A percentile compares a stretch with the other conserved stretches of the same genome.
Conservation (phyloP, 1,284 basidiomycete genomes). For the Ganoderma meredithae region DNA sequence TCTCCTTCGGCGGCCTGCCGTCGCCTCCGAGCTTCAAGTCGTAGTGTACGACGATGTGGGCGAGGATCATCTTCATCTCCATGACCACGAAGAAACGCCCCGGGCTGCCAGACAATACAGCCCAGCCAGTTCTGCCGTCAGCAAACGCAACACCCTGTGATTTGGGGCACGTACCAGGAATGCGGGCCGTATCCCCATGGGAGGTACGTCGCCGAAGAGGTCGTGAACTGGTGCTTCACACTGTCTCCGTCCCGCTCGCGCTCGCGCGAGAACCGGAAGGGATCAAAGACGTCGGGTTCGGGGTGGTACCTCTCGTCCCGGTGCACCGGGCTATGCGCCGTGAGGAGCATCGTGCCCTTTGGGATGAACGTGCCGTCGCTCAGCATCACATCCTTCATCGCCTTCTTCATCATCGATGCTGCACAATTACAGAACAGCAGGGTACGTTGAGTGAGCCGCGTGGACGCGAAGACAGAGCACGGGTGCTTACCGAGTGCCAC, state of each 20-base stretch:
- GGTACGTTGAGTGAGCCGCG: too few species aligned
- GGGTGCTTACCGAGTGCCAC: conserved; percentile 31
- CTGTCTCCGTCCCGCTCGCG: conserved; percentile 33
- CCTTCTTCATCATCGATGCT: conserved; percentile 28
- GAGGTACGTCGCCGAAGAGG: conserved; percentile 38
- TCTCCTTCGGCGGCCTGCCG: neutral
- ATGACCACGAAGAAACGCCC: conserved; percentile 33
- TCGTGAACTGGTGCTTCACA: conserved; percentile 40
- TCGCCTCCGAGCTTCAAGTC: conserved; percentile 12
- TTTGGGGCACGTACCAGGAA: conserved; percentile 22
- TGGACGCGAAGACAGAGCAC: too few species aligned
- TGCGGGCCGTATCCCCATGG: conserved; percentile 37
- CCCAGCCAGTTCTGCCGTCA: neutral
- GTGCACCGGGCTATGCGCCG: conserved; percentile 49
- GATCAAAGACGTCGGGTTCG: conserved; percentile 48
- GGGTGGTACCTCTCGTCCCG: conserved; percentile 48
- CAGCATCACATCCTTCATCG: conserved; percentile 46
- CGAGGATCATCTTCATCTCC: conserved; percentile 30
- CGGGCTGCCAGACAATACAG: conserved; percentile 21
- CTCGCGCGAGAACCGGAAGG: conserved; percentile 54
- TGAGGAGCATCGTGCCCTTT: conserved; percentile 47
- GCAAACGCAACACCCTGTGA: neutral
- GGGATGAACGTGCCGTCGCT: conserved; percentile 52
- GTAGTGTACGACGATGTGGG: conserved; percentile 27
- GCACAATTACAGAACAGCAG: neutral